phyloP scores from a whole-genome alignment of 352 stramenopile species.

The Phytophthora citrophthora region DNA sequence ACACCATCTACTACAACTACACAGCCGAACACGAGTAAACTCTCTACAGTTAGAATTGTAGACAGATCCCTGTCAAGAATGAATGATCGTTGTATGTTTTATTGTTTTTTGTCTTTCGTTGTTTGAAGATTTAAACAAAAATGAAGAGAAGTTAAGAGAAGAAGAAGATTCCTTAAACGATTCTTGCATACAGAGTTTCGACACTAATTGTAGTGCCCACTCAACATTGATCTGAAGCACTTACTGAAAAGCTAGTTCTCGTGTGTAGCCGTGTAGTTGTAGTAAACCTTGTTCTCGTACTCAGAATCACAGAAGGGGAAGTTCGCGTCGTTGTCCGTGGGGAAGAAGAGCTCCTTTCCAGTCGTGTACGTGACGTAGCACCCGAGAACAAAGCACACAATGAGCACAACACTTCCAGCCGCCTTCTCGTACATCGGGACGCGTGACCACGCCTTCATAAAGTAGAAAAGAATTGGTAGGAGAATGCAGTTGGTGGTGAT shows the following conservation, averaged over 20 bases:
- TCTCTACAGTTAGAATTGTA: constrained; percentile 8
- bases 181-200: no score
- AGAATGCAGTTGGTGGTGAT: constrained; percentile 67
- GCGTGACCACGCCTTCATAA: constrained; percentile 58
- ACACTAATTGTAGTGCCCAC: no score
- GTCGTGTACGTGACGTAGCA: constrained; percentile 48
- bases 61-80: constrained; percentile 2
- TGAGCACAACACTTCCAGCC: constrained; percentile 22
- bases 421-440: constrained; percentile 39
- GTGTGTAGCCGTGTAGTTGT: constrained; percentile 48
- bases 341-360: constrained; percentile 51
- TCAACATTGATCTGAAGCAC: no score
- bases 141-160: no score
- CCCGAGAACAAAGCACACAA: constrained; percentile 34
- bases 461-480: constrained; percentile 67
- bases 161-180: no score
- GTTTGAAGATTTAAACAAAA: no score
- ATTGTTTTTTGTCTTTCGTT: background rate
- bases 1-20: constrained; percentile 57
- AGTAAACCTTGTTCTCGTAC: constrained; percentile 57
- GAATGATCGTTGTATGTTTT: constrained; percentile 8
- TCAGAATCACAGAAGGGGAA: constrained; percentile 62
- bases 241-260: background rate
- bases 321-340: constrained; percentile 28
- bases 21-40: constrained; percentile 28